Evolutionary conservation across 306 rosid species (phyloP).

Genomic region (Cucurbita pepo): DNA sequence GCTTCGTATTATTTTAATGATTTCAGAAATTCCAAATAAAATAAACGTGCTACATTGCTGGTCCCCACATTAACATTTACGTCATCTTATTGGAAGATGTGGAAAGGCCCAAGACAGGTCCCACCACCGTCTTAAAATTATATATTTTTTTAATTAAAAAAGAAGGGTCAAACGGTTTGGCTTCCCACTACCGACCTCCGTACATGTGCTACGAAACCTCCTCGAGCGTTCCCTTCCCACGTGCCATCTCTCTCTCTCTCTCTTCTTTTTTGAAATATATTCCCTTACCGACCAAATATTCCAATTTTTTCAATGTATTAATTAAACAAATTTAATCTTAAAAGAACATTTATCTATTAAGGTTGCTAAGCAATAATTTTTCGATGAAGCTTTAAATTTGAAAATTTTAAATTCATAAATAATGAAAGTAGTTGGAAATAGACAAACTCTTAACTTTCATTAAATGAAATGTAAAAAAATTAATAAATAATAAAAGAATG

Average conservation of each 20-base stretch:
- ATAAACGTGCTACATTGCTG: not conserved
- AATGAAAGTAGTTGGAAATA: too few relatives aligned
- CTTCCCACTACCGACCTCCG: not conserved
- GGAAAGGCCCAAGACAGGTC: not conserved
- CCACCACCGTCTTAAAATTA: not conserved
- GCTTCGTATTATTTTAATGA: not conserved
- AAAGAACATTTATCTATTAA: too few relatives aligned
- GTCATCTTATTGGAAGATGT: not conserved
- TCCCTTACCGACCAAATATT: conserved; percentile 1
- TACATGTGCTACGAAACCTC: conserved; percentile 13
- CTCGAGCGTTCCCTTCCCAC: conserved; percentile 17
- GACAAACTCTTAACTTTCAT: not conserved
- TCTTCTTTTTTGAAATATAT: not conserved
- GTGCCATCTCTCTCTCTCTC: conserved; percentile 3
- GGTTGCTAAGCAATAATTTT: not conserved
- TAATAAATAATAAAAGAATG: not conserved
- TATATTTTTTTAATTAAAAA: not conserved
- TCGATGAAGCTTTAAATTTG: too few relatives aligned
- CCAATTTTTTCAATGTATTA: not conserved
- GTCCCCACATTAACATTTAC: not conserved
- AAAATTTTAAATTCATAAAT: too few relatives aligned
- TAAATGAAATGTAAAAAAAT: not conserved
- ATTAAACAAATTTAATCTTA: not conserved
- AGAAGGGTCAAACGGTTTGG: not conserved
- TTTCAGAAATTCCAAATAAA: not conserved